Conservation (phyloP, 2,329 filamentous ascomycete genomes). For the Arthrocladium fulminans region DNA sequence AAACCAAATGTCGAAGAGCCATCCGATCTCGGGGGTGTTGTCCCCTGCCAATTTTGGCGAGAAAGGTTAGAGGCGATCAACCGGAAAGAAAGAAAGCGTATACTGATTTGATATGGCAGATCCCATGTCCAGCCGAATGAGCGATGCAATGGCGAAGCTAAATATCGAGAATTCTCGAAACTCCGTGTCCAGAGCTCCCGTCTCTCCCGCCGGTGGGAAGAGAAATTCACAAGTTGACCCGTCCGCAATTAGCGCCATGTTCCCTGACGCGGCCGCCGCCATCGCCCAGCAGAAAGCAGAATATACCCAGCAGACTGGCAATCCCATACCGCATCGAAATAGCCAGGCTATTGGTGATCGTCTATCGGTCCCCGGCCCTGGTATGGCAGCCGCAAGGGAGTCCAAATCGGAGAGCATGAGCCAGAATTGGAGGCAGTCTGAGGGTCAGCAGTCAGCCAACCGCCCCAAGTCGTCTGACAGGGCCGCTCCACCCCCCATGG, state of each 20-base stretch:
- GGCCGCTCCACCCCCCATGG: conserved; percentile 55
- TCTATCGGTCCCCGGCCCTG: conserved; percentile 63
- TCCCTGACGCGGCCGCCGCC: conserved; percentile 91
- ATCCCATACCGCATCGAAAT: conserved; percentile 85
- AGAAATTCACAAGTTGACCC: conserved; percentile 90
- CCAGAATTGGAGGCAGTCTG: conserved; percentile 57
- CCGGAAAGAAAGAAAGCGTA: conserved; percentile 3
- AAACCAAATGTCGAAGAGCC: conserved; percentile 97
- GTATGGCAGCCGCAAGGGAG: conserved; percentile 60
- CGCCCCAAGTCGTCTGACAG: conserved; percentile 72
- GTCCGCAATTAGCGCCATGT: conserved; percentile 96
- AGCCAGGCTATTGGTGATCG: conserved; percentile 72
- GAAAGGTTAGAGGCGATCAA: conserved; percentile 56
- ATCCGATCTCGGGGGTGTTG: conserved; percentile 90
- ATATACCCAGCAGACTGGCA: conserved; percentile 90
- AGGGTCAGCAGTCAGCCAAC: conserved; percentile 44
- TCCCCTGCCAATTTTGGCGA: conserved; percentile 90
- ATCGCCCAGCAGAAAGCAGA: conserved; percentile 98
- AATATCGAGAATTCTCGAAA: conserved; percentile 80
- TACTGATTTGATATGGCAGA: conserved; percentile 47
- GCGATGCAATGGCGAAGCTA: conserved; percentile 92
- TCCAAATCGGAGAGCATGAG: conserved; percentile 51
- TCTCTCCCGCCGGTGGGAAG: conserved; percentile 64
- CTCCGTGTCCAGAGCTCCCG: conserved; percentile 71
- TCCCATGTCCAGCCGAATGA: conserved; percentile 92